Evolutionary conservation across 2,329 filamentous ascomycete genomes (phyloP).

Genomic region (Fusarium sp.): DNA sequence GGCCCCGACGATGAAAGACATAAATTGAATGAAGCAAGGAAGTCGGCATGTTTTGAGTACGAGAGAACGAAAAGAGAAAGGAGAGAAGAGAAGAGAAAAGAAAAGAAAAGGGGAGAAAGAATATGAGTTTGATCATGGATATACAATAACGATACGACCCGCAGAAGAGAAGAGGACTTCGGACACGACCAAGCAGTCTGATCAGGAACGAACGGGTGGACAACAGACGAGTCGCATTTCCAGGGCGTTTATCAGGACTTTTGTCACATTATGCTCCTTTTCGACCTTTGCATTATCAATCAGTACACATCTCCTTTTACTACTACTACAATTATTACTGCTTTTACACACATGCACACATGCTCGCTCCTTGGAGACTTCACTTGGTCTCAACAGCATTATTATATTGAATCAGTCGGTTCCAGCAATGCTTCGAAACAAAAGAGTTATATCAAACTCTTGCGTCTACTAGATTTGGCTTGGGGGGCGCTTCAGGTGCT

Average conservation of each 20-base stretch:
- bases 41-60: slow-evolving; percentile 31
- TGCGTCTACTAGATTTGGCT: neutral
- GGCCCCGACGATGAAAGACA: slow-evolving; percentile 56
- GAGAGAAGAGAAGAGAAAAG: neutral
- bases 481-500: neutral
- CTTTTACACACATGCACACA: slow-evolving; percentile 24
- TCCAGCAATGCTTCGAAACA: neutral
- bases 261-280: slow-evolving; percentile 28
- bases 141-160: slow-evolving; percentile 8
- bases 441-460: neutral
- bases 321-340: slow-evolving; percentile 39
- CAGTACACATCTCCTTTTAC: slow-evolving; percentile 37
- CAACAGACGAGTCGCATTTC: slow-evolving; percentile 34
- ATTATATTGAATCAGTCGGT: slow-evolving; percentile 2
- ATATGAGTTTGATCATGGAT: slow-evolving; percentile 14
- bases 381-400: slow-evolving; percentile 10
- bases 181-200: slow-evolving; percentile 28
- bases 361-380: slow-evolving; percentile 7
- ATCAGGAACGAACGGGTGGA: slow-evolving; percentile 10
- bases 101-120: neutral
- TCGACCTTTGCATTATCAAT: slow-evolving; percentile 34
- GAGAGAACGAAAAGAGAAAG: slow-evolving; percentile 7
- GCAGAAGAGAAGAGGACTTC: slow-evolving; percentile 26
- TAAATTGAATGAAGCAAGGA: slow-evolving; percentile 15
- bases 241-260: slow-evolving; percentile 34